Evolutionary conservation across 805 yeast genomes (phyloP).

Genomic region (Candida berthetii): DNA sequence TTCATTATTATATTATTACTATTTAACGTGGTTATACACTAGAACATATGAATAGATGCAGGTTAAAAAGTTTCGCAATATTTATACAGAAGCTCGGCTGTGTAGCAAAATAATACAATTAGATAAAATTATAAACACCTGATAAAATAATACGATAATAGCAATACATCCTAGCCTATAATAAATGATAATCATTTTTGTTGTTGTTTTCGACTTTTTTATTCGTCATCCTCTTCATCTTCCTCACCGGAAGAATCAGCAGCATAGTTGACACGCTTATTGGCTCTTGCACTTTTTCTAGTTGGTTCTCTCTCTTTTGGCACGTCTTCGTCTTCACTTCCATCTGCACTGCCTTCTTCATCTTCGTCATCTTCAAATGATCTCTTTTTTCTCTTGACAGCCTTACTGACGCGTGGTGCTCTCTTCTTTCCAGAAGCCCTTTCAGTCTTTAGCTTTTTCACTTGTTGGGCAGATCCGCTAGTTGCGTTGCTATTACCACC

Average conservation of each 20-base stretch:
- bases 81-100: too few species aligned
- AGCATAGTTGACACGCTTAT: slow-evolving; percentile 29
- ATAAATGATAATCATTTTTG: too few species aligned
- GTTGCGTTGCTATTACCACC: slow-evolving; percentile 7
- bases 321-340: slow-evolving; percentile 1
- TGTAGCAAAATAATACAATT: not conserved
- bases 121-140: not conserved
- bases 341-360: slow-evolving; percentile 14
- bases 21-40: too few species aligned
- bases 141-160: not conserved
- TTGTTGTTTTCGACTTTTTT: not conserved
- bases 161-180: not conserved
- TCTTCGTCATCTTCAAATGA: slow-evolving; percentile 12
- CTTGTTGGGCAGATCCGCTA: slow-evolving; percentile 8
- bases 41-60: too few species aligned
- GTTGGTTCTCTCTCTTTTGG: slow-evolving; percentile 18
- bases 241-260: slow-evolving; percentile 11
- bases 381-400: slow-evolving; percentile 4
- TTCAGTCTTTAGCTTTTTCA: slow-evolving; percentile 11
- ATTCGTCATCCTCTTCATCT: slow-evolving; percentile 10
- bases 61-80: too few species aligned
- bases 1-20: too few species aligned
- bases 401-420: not conserved
- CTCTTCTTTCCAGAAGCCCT: slow-evolving; percentile 6
- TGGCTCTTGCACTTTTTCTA: slow-evolving; percentile 37